phyloP scores from a whole-genome alignment of 192 early-diverging fungal genomes.

The Coemansia aciculifera region DNA sequence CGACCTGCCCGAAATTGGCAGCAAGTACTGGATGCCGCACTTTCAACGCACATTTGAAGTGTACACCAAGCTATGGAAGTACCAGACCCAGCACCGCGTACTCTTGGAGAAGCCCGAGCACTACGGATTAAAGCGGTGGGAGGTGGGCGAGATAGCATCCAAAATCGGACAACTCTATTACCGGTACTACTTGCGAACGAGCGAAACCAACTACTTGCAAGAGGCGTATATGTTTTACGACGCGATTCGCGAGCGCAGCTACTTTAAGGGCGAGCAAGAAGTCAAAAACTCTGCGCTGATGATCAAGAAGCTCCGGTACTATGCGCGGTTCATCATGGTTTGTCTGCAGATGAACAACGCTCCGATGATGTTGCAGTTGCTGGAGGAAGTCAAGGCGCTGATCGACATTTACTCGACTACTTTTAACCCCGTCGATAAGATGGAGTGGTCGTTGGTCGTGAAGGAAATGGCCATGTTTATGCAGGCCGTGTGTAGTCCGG shows the following conservation, averaged over 20 bases:
- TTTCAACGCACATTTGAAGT: conserved; percentile 98
- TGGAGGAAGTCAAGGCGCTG: conserved; percentile 78
- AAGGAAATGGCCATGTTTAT: conserved; percentile 80
- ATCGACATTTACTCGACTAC: conserved; percentile 86
- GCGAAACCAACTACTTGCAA: conserved; percentile 93
- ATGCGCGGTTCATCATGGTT: conserved; percentile 96
- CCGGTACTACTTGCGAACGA: conserved; percentile 84
- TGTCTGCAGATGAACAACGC: conserved; percentile 65
- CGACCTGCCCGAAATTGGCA: conserved; percentile 55
- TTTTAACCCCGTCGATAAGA: conserved; percentile 86
- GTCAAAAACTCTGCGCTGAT: conserved; percentile 86
- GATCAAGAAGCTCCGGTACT: conserved; percentile 98
- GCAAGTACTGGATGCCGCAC: conserved; percentile 75
- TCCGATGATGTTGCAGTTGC: conserved; percentile 75
- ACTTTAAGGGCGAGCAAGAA: conserved; percentile 94
- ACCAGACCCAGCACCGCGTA: conserved; percentile 85
- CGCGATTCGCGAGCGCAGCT: conserved; percentile 90
- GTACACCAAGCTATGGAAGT: conserved; percentile 96
- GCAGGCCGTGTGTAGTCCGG: conserved; percentile 63
- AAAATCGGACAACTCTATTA: conserved; percentile 95
- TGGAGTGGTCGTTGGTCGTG: conserved; percentile 85
- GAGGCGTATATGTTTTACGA: conserved; percentile 97
- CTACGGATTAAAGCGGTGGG: conserved; percentile 94
- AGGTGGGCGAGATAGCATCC: conserved; percentile 97
- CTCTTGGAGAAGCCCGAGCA: conserved; percentile 84